Base-by-base conservation (phyloP, 108 stramenopile species). In the Aurantiochytrium sp. region DNA sequence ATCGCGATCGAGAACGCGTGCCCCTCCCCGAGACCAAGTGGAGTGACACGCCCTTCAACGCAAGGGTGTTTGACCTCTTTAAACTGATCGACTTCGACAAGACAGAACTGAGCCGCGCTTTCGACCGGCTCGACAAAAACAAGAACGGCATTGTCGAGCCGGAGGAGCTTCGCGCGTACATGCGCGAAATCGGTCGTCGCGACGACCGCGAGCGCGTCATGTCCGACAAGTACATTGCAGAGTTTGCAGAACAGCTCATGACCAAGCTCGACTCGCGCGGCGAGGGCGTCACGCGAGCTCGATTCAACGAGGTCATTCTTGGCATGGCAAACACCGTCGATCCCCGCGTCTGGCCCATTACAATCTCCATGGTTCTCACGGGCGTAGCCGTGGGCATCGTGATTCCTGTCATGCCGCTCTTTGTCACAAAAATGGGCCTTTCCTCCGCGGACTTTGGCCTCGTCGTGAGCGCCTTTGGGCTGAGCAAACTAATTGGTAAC, bases 401-500 rank as follows among this genome's bases (percentile, higher is more conserved):
- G 0, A 95, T 93, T 5, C 96, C 96, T 14, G 92, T 95, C 55
- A 96, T 96, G 94, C 90, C 90, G 18, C 95, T 95, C 91, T 92
- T 97, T 5, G 95, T 96, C 8, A 88, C 94, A 44, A 94, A 94
- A 72, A 58, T 97, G n/a, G 92, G 94, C 18, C 72, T 97, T 47
- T 91, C 94, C 12, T 89, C 95, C 8, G 92, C 93, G 5, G 93
- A 96, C 72, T 97, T 95, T 73, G 96, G 96, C 3, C 64, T 94
- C 59, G 96, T 97, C 18, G 96, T 97, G 12, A 91, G 91, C 51
- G 93, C 96, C 69, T 97, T 97, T 83, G 97, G 94, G 4, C 58
- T 96, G 25, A 93, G 95, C 59, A 97, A 97, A 92, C 94, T 97
- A 89, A 29, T 92, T 14, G 95, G 93, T n/a, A 97, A 97, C 91